Conservation (phyloP, 108 stramenopile species). For the Cyclostephanos invisitatus region DNA sequence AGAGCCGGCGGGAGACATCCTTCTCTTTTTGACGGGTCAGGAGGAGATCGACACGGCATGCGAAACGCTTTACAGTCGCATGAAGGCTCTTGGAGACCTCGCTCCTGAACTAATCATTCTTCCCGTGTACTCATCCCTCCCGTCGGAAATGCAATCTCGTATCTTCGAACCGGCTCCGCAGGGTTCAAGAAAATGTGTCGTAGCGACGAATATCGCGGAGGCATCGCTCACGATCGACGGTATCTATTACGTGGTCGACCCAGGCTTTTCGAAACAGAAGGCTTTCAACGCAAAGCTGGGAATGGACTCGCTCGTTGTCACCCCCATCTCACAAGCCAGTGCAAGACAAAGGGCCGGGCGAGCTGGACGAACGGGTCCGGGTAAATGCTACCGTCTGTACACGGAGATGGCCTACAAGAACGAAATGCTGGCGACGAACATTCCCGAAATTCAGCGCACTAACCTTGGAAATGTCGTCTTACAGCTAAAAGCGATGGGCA, state of each 20-base stretch:
- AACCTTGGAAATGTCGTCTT: slow-evolving; percentile 96
- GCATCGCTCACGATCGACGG: slow-evolving; percentile 99
- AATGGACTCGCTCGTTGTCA: slow-evolving; percentile 98
- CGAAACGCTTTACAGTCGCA: slow-evolving; percentile 94
- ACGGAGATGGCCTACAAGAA: slow-evolving; percentile 93
- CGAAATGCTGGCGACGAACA: slow-evolving; percentile 93
- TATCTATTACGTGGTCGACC: slow-evolving; percentile 99
- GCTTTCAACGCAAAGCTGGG: slow-evolving; percentile 97
- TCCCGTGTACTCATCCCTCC: slow-evolving; percentile 96
- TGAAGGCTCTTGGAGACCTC: slow-evolving; percentile 95
- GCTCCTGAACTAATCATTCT: slow-evolving; percentile 97
- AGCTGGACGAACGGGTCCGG: slow-evolving; percentile 97
- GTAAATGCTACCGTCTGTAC: slow-evolving; percentile 98
- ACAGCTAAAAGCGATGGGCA: slow-evolving; percentile 97
- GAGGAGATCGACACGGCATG: slow-evolving; percentile 99
- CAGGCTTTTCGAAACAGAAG: slow-evolving; percentile 98
- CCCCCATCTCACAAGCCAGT: slow-evolving; percentile 96
- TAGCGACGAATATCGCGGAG: slow-evolving; percentile 99
- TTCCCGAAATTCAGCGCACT: slow-evolving; percentile 97
- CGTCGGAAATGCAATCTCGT: slow-evolving; percentile 98
- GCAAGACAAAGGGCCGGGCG: slow-evolving; percentile 93
- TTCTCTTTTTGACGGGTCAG: slow-evolving; percentile 97
- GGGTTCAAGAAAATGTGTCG: slow-evolving; percentile 93
- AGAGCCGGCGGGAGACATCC: slow-evolving; percentile 97
- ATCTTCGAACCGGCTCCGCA: slow-evolving; percentile 98